A percentile compares a stretch with the other conserved stretches of the same genome.
These are phyloP conservation scores for Boletus reticulatus DNA, from an alignment of 768 basidiomycete genomes.

Conservation along the genomic window DNA sequence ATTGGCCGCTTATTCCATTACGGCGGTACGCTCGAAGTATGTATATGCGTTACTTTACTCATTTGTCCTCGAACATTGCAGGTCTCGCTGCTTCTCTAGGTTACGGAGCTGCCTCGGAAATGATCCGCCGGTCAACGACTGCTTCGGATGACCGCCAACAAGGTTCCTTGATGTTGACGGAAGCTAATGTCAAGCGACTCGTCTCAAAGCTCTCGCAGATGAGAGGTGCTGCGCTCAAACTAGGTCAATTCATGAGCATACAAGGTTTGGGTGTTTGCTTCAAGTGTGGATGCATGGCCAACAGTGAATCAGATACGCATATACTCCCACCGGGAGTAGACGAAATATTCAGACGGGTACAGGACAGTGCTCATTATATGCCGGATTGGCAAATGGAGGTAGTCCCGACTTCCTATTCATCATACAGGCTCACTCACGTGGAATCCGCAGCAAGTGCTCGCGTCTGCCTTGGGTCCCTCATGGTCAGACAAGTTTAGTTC, in stretches of 20 bases:
- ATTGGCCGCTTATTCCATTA: conserved; percentile 92
- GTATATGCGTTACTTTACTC: not conserved
- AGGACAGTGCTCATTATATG: conserved; percentile 98
- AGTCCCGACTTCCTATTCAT: conserved; percentile 3
- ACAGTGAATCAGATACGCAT: conserved; percentile 66
- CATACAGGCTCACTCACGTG: not conserved
- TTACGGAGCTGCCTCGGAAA: conserved; percentile 86
- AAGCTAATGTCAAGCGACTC: conserved; percentile 85
- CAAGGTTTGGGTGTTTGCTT: conserved; percentile 53
- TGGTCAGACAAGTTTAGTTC: conserved; percentile 71
- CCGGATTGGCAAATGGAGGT: conserved; percentile 99
- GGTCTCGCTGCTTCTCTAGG: conserved; percentile 89
- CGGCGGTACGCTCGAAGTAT: conserved; percentile 56
- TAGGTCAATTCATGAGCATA: conserved; percentile 97
- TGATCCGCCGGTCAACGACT: conserved; percentile 63
- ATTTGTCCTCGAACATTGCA: conserved; percentile 28
- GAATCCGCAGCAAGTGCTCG: conserved; percentile 60
- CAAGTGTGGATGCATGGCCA: not conserved
- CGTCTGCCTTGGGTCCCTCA: conserved; percentile 64
- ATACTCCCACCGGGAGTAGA: conserved; percentile 86
- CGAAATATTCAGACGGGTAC: conserved; percentile 83
- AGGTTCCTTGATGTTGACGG: conserved; percentile 78
- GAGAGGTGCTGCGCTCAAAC: conserved; percentile 94
- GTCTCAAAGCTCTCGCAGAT: conserved; percentile 93
- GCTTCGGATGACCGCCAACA: conserved; percentile 27